These are phyloP conservation scores for Canna indica DNA, from an alignment of 176 grass and related monocot genomes.

Conservation along the genomic window DNA sequence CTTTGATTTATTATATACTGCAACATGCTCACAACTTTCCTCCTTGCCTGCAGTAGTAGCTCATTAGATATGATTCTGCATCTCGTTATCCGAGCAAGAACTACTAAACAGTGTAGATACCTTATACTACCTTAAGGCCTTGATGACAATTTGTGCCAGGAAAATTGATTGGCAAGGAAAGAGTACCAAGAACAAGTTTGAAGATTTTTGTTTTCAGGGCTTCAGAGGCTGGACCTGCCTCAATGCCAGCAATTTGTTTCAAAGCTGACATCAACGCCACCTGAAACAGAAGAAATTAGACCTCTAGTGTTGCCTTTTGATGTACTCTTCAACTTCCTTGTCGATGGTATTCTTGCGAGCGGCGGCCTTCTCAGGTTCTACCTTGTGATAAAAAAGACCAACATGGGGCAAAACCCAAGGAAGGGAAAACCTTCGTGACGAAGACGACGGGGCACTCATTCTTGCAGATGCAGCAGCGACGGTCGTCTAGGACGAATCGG, in stretches of 20 bases:
- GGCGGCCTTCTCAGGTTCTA: too few species aligned
- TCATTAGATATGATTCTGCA: too few species aligned
- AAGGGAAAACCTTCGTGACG: conserved; percentile 49
- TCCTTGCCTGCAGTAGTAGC: conserved; percentile 57
- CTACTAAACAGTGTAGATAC: too few species aligned
- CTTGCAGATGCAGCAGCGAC: conserved; percentile 86
- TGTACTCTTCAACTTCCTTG: too few species aligned
- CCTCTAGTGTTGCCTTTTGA: too few species aligned
- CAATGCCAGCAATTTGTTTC: conserved; percentile 82
- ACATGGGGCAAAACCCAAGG: conserved; percentile 16
- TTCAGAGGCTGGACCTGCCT: conserved; percentile 57
- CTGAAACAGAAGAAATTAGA: neutral
- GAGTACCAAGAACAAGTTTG: conserved; percentile 79
- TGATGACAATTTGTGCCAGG: conserved; percentile 65
- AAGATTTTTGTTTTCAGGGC: conserved; percentile 66
- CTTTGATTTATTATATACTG: conserved; percentile 46
- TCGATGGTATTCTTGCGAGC: too few species aligned
- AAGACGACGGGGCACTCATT: conserved; percentile 53
- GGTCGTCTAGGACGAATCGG: conserved; percentile 62
- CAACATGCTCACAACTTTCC: conserved; percentile 74
- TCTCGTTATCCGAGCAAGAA: too few species aligned
- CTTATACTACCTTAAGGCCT: conserved; percentile 45
- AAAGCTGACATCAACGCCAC: conserved; percentile 52
- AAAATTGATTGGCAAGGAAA: conserved; percentile 86
- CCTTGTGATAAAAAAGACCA: neutral